These are phyloP conservation scores for Podila clonocystis DNA, from an alignment of 192 early-diverging fungal genomes.

Conservation along the genomic window DNA sequence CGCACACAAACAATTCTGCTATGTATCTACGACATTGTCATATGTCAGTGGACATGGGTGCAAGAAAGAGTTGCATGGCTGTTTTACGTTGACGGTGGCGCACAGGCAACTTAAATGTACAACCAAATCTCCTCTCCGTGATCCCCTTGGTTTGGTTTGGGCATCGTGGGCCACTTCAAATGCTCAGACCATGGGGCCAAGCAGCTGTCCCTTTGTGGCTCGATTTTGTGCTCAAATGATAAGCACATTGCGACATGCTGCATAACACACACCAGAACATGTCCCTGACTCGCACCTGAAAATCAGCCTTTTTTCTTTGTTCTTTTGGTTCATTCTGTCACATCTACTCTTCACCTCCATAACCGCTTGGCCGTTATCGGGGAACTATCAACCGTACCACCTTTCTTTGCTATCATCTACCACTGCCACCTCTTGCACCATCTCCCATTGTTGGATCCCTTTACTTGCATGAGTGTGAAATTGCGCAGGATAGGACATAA, in stretches of 20 bases:
- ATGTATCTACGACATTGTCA: conserved; percentile 13
- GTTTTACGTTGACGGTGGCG: background rate
- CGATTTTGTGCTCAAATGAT: background rate
- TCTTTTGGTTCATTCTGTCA: no score
- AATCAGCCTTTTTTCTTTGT: background rate
- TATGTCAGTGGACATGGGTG: conserved; percentile 9
- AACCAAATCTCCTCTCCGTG: background rate
- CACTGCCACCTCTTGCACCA: no score
- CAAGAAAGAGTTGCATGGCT: background rate
- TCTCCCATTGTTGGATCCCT: no score
- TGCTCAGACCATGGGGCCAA: background rate
- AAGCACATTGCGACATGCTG: background rate
- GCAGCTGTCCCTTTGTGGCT: background rate
- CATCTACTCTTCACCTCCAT: background rate
- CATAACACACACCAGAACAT: background rate
- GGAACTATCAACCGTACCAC: background rate
- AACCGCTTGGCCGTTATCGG: background rate
- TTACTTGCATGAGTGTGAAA: background rate
- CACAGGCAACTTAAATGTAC: background rate
- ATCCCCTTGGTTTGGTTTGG: background rate
- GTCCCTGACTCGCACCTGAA: conserved; percentile 4
- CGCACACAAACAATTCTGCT: background rate
- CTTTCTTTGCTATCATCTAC: background rate
- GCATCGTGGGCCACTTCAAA: background rate
- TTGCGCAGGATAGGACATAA: background rate